Conservation (phyloP, 2,329 filamentous ascomycete genomes). For the Alternaria alternata region DNA sequence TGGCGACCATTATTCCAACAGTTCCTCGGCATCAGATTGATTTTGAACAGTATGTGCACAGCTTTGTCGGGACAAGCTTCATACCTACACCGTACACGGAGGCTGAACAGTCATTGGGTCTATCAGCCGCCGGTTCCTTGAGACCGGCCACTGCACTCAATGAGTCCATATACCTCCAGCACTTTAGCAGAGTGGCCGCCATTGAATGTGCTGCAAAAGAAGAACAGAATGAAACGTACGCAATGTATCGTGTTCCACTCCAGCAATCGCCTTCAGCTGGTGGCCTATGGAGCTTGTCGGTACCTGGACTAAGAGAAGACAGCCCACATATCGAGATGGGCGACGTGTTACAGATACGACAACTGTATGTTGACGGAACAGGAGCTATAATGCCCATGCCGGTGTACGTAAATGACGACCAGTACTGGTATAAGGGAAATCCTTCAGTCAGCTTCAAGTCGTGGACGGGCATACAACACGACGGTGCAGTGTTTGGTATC, state of each 20-base stretch:
- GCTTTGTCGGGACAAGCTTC: conserved; percentile 33
- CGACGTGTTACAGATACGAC: conserved; percentile 43
- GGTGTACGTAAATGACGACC: neutral
- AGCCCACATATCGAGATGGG: conserved; percentile 43
- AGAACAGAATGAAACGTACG: conserved; percentile 26
- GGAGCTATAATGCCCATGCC: conserved; percentile 20
- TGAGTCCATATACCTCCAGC: conserved; percentile 24
- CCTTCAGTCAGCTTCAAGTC: neutral
- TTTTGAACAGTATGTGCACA: conserved; percentile 21
- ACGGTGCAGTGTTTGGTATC: conserved; percentile 33
- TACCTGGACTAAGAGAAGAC: conserved; percentile 46
- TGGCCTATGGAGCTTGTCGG: conserved; percentile 24
- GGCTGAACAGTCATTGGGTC: neutral
- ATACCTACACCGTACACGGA: conserved; percentile 3
- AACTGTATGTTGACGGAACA: conserved; percentile 29
- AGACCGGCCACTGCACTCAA: conserved; percentile 1
- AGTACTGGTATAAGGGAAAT: neutral
- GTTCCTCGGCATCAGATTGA: conserved; percentile 24
- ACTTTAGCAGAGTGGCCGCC: conserved; percentile 22
- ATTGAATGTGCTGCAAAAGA: conserved; percentile 28
- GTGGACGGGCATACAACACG: conserved; percentile 33
- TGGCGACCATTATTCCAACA: conserved; percentile 12
- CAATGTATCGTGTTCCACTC: conserved; percentile 30
- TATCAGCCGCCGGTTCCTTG: neutral
- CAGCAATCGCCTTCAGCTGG: neutral